phyloP scores from a whole-genome alignment of 1,284 basidiomycete genomes.

The Cystobasidium sp. region DNA sequence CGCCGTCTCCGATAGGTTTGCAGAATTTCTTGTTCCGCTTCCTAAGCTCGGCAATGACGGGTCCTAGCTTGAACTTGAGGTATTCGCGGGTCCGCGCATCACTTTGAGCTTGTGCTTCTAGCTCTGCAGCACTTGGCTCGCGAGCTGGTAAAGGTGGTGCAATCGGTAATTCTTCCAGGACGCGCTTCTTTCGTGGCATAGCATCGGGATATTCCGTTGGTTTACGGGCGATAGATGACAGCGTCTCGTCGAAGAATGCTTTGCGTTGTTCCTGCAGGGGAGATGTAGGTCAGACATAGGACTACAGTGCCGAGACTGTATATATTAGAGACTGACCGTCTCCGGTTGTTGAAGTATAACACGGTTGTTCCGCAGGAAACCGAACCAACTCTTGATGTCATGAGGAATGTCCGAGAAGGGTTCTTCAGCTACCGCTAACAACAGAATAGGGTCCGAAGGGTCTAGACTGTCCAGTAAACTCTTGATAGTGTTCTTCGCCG shows the following conservation, averaged over 20 bases:
- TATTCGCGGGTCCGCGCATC: slow-evolving; percentile 80
- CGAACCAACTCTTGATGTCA: slow-evolving; percentile 93
- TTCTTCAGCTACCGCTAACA: slow-evolving; percentile 87
- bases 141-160: slow-evolving; percentile 88
- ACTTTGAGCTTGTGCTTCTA: slow-evolving; percentile 79
- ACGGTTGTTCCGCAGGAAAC: slow-evolving; percentile 70
- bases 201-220: slow-evolving; percentile 93
- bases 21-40: slow-evolving; percentile 92
- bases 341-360: slow-evolving; percentile 67
- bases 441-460: slow-evolving; percentile 87
- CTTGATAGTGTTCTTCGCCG: slow-evolving; percentile 79
- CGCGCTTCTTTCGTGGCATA: slow-evolving; percentile 76
- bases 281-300: not conserved
- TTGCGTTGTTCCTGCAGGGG: slow-evolving; percentile 63
- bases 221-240: slow-evolving; percentile 71
- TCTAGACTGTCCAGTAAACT: slow-evolving; percentile 88
- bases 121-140: slow-evolving; percentile 78
- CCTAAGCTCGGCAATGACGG: slow-evolving; percentile 85
- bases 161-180: slow-evolving; percentile 82
- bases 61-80: slow-evolving; percentile 83
- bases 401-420: slow-evolving; percentile 70
- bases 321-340: slow-evolving; percentile 52
- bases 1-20: slow-evolving; percentile 66
- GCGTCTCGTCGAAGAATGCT: slow-evolving; percentile 75
- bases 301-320: slow-evolving; percentile 1